phyloP scores from a whole-genome alignment of 2,329 filamentous ascomycete genomes.

The Coniosporium tulheliwenetii region DNA sequence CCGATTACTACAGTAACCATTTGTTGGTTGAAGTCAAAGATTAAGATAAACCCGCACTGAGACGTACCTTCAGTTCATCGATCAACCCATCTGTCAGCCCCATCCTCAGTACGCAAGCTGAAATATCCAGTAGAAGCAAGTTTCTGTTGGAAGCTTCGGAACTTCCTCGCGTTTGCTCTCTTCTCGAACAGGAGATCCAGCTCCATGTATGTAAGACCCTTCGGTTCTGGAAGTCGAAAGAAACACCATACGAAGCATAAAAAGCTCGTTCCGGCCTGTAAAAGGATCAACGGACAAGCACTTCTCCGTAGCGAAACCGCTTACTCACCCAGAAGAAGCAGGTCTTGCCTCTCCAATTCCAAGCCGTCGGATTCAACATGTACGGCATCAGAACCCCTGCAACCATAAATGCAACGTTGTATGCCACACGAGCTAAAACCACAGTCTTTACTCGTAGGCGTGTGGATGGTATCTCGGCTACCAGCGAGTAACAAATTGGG shows the following conservation, averaged over 20 bases:
- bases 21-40: no score
- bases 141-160: conserved; percentile 3
- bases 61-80: no score
- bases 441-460: conserved; percentile 40
- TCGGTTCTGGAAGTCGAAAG: conserved; percentile 29
- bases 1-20: no score
- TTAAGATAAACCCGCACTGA: no score
- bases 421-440: conserved; percentile 33
- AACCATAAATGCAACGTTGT: conserved; percentile 33
- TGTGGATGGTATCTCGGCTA: conserved; percentile 38
- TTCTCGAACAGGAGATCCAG: conserved; percentile 28
- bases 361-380: conserved; percentile 14
- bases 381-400: conserved; percentile 16
- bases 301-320: no score
- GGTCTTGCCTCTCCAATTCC: conserved; percentile 21
- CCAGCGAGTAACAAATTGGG: conserved; percentile 30
- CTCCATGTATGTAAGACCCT: conserved; percentile 24
- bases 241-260: conserved; percentile 24
- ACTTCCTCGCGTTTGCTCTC: conserved; percentile 22
- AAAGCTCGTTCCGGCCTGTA: conserved; percentile 11
- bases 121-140: no score
- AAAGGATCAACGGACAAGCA: no score
- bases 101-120: no score
- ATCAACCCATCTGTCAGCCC: no score
- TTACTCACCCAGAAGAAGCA: conserved; percentile 25